Percentiles rank a stretch among this genome's conserved stretches.
phyloP scores from a whole-genome alignment of 257 asterid species.

The Lantana camara region DNA sequence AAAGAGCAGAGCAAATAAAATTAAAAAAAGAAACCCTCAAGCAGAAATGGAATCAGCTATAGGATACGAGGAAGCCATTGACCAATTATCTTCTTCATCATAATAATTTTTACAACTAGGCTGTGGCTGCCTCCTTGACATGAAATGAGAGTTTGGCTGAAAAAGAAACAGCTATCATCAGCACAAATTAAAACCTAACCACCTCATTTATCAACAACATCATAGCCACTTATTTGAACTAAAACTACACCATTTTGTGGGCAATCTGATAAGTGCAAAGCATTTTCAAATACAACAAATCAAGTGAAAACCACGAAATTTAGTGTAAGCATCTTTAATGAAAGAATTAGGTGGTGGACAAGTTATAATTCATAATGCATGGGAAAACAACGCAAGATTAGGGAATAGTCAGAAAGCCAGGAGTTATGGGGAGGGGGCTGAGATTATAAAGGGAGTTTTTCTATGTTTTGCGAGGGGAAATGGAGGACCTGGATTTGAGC shows the following conservation, averaged over 20 bases:
- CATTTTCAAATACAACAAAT: no score
- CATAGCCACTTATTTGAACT: neutral
- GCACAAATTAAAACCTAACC: constrained; percentile 9
- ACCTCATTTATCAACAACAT: neutral
- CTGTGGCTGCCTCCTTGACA: constrained; percentile 44
- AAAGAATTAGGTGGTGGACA: neutral
- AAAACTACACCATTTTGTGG: neutral
- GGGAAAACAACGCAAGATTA: neutral
- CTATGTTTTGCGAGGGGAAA: no score
- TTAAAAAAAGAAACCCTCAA: constrained; percentile 2
- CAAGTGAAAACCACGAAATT: constrained; percentile 5
- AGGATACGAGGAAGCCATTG: constrained; percentile 93
- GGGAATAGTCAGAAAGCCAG: neutral
- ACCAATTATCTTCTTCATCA: constrained; percentile 76
- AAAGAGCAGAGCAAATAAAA: neutral
- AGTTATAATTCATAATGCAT: neutral
- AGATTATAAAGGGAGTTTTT: no score
- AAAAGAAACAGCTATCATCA: constrained; percentile 35
- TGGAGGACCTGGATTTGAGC: no score
- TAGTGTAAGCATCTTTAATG: neutral
- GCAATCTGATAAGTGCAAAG: no score
- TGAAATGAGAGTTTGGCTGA: constrained; percentile 50
- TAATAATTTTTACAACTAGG: constrained; percentile 40
- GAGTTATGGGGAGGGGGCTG: neutral
- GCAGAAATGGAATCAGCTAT: neutral